These are phyloP conservation scores for Aspergillus clavatus DNA, from an alignment of 2,329 filamentous ascomycete species.

Conservation along the genomic window DNA sequence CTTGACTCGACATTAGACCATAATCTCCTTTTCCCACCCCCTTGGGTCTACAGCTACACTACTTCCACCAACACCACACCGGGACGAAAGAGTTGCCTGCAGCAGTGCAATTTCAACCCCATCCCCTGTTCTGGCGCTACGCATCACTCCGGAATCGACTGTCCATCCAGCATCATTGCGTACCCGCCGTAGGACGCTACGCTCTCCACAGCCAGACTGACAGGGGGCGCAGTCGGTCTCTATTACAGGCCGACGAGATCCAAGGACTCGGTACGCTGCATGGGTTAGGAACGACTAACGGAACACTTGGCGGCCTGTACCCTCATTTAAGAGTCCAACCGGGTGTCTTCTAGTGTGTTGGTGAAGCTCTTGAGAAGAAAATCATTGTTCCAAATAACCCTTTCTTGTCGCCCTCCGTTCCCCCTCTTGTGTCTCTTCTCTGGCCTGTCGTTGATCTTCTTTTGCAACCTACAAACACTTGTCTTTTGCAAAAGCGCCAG, in stretches of 20 bases:
- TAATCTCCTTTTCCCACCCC: too few species aligned
- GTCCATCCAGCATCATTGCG: constrained; percentile 7
- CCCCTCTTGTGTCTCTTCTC: background rate
- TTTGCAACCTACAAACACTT: background rate
- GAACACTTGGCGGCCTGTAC: constrained; percentile 14
- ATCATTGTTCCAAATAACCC: background rate
- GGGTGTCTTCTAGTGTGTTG: constrained; percentile 18
- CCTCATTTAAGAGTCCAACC: constrained; percentile 16
- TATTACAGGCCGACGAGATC: constrained; percentile 16
- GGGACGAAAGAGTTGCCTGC: too few species aligned
- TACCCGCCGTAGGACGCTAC: constrained; percentile 16
- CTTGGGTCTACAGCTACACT: background rate
- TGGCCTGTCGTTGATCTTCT: background rate
- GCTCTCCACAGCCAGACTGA: constrained; percentile 8
- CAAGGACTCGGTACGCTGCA: constrained; percentile 23
- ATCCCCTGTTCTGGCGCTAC: constrained; percentile 14
- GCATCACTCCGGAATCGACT: constrained; percentile 10
- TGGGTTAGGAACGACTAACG: constrained; percentile 20
- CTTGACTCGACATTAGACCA: too few species aligned
- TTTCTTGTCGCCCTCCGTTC: background rate
- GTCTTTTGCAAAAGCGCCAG: background rate
- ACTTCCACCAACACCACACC: background rate
- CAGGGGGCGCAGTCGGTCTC: constrained; percentile 18
- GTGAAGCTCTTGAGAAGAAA: constrained; percentile 5
- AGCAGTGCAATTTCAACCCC: constrained; percentile 1